Evolutionary conservation across 495 filamentous ascomycete species (phyloP).

Genomic region (Lichenothelia convexa): DNA sequence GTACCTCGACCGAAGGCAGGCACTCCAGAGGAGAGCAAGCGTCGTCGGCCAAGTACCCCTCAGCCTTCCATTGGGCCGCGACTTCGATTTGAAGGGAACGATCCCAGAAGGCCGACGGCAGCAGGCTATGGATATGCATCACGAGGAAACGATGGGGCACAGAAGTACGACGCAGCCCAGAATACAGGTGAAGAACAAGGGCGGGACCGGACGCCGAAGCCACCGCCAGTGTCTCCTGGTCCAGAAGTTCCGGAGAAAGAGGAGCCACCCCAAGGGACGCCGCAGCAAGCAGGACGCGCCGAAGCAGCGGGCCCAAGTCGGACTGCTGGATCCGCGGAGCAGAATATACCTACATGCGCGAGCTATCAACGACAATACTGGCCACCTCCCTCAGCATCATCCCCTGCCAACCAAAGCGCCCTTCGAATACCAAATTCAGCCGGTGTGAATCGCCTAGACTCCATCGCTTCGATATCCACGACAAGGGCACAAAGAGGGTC

Average conservation of each 20-base stretch:
- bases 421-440: slow-evolving; percentile 26
- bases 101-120: slow-evolving; percentile 21
- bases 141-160: slow-evolving; percentile 5
- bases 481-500: slow-evolving; percentile 84
- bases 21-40: slow-evolving; percentile 7
- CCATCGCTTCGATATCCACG: slow-evolving; percentile 80
- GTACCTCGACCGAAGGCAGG: slow-evolving; percentile 11
- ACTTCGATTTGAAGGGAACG: slow-evolving; percentile 16
- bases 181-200: slow-evolving; percentile 43
- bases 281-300: slow-evolving; percentile 25
- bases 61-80: slow-evolving; percentile 10
- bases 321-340: not conserved
- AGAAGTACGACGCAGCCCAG: slow-evolving; percentile 6
- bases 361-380: slow-evolving; percentile 51
- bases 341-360: slow-evolving; percentile 27
- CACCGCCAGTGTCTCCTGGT: slow-evolving; percentile 57
- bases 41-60: slow-evolving; percentile 10
- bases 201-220: slow-evolving; percentile 56
- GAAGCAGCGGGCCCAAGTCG: slow-evolving; percentile 20
- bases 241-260: slow-evolving; percentile 53
- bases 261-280: slow-evolving; percentile 43
- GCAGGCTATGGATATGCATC: slow-evolving; percentile 14
- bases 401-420: slow-evolving; percentile 2
- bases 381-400: slow-evolving; percentile 27
- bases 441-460: slow-evolving; percentile 61